Conservation (phyloP, 1,284 basidiomycete species). For the Mycosarcoma mackinlayi region DNA sequence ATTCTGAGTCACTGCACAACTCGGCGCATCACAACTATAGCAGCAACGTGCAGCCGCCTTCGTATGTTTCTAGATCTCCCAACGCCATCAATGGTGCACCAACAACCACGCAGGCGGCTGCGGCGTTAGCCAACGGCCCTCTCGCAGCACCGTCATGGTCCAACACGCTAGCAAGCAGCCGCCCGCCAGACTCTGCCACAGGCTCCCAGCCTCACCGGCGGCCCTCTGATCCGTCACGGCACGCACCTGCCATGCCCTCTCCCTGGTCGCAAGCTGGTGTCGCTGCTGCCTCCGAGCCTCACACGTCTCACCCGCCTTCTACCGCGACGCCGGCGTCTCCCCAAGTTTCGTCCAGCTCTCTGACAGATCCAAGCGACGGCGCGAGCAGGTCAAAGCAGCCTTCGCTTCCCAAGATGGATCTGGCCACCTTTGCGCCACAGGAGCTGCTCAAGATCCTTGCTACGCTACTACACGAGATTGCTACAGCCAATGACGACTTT, state of each 20-base stretch:
- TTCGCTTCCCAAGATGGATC: constrained; percentile 70
- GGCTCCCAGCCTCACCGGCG: constrained; percentile 2
- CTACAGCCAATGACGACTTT: constrained; percentile 82
- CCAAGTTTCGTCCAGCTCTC: constrained; percentile 6
- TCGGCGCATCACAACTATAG: constrained; percentile 3
- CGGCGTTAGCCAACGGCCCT: background rate
- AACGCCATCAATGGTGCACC: background rate
- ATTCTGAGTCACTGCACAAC: constrained; percentile 10
- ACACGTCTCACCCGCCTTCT: background rate
- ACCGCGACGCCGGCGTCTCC: constrained; percentile 7
- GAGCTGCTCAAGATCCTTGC: constrained; percentile 89
- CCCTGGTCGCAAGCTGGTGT: constrained; percentile 17
- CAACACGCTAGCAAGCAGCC: background rate
- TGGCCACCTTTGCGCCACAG: constrained; percentile 72
- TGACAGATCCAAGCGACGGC: constrained; percentile 11
- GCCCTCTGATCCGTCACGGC: background rate
- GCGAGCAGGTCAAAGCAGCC: constrained; percentile 14
- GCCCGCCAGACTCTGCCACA: constrained; percentile 4
- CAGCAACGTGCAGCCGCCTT: background rate
- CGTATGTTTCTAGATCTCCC: constrained; percentile 7
- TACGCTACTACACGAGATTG: constrained; percentile 87
- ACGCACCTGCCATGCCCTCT: constrained; percentile 11
- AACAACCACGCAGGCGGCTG: background rate
- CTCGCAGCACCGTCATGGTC: background rate
- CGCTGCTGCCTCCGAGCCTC: background rate